These are phyloP conservation scores for Aspergillus bertholletiae DNA, from an alignment of 495 filamentous ascomycete species.

Conservation along the genomic window DNA sequence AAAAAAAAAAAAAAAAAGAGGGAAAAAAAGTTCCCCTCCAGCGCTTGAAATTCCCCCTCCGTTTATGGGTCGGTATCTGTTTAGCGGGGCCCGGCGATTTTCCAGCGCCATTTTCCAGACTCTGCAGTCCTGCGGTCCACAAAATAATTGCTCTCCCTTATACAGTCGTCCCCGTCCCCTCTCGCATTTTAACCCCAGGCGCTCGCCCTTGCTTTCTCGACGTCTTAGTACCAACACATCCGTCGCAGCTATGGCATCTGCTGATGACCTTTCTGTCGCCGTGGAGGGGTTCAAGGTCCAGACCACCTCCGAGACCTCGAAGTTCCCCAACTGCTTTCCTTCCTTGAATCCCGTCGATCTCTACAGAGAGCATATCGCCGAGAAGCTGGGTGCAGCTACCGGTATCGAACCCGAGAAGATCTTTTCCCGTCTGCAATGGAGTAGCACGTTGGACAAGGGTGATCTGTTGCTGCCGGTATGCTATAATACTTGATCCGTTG, in stretches of 20 bases:
- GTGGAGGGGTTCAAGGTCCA: conserved; percentile 40
- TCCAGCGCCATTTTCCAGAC: conserved; percentile 26
- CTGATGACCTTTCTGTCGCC: conserved; percentile 29
- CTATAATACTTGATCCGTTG: neutral
- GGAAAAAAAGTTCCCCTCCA: conserved; percentile 30
- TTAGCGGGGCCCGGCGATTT: conserved; percentile 44
- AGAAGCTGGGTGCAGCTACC: conserved; percentile 66
- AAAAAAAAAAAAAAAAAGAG: conserved; percentile 3
- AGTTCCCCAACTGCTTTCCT: conserved; percentile 52
- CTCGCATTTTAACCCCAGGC: conserved; percentile 14
- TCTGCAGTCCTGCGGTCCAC: conserved; percentile 16
- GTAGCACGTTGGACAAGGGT: conserved; percentile 80
- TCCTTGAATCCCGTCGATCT: conserved; percentile 81
- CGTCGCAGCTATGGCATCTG: conserved; percentile 30
- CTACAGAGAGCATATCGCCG: conserved; percentile 79
- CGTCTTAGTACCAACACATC: conserved; percentile 1
- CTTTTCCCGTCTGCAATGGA: conserved; percentile 77
- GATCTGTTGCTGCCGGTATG: conserved; percentile 73
- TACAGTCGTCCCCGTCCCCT: conserved; percentile 7
- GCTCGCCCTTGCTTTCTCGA: conserved; percentile 9
- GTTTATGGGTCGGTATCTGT: conserved; percentile 41
- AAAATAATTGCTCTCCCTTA: conserved; percentile 9
- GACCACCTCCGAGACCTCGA: conserved; percentile 34
- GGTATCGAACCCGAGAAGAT: conserved; percentile 73
- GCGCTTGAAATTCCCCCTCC: conserved; percentile 20